phyloP scores from a whole-genome alignment of 768 basidiomycete genomes.

The Tulasnella calospora region DNA sequence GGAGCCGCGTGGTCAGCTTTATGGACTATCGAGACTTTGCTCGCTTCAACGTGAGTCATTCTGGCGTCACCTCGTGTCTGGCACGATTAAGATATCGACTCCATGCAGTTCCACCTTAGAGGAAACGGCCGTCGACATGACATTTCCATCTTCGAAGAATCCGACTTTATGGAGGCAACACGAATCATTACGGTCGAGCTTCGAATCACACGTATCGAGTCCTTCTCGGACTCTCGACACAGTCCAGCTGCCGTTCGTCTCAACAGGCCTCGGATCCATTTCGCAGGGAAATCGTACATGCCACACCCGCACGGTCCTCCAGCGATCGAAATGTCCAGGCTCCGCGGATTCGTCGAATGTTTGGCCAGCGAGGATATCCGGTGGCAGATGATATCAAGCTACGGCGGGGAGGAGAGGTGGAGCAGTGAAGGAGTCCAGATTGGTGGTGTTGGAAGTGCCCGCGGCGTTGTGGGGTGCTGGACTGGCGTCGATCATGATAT shows the following conservation, averaged over 20 bases:
- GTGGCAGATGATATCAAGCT: constrained; percentile 26
- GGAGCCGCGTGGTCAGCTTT: constrained; percentile 69
- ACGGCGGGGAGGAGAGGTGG: constrained; percentile 26
- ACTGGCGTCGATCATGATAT: constrained; percentile 56
- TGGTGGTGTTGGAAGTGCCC: constrained; percentile 59
- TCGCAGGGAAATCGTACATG: constrained; percentile 25
- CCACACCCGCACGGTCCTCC: background rate
- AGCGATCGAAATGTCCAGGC: constrained; percentile 12
- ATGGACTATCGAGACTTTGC: constrained; percentile 60
- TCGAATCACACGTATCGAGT: constrained; percentile 40
- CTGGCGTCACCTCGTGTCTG: constrained; percentile 34
- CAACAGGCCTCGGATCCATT: constrained; percentile 28
- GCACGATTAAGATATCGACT: constrained; percentile 32
- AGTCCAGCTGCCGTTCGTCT: constrained; percentile 13
- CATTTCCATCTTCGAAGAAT: constrained; percentile 50
- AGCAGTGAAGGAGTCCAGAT: constrained; percentile 39
- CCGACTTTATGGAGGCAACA: constrained; percentile 58
- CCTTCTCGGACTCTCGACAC: background rate
- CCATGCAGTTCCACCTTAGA: constrained; percentile 21
- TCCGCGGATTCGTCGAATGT: constrained; percentile 19
- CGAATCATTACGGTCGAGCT: constrained; percentile 58
- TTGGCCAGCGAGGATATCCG: constrained; percentile 7
- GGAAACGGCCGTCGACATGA: constrained; percentile 34
- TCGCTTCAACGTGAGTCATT: constrained; percentile 26
- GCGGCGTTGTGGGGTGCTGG: constrained; percentile 66